phyloP scores from a whole-genome alignment of 306 rosid genomes.

The Fragaria vesca region DNA sequence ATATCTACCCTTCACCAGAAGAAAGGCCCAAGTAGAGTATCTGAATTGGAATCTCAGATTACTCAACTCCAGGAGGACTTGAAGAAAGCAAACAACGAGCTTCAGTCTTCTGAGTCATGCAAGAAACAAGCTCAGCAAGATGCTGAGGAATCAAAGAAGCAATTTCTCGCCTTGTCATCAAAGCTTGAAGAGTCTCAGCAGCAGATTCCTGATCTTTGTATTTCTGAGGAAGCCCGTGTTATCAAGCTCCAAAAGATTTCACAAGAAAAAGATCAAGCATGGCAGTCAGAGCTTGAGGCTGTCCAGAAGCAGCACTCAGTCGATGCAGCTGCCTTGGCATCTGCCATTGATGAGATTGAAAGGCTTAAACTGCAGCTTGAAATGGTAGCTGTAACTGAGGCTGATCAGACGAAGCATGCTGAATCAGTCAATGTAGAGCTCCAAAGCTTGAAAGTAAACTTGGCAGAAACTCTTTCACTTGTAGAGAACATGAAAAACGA shows the following conservation, averaged over 20 bases:
- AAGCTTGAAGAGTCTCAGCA: slow-evolving; percentile 69
- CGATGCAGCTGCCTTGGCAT: slow-evolving; percentile 55
- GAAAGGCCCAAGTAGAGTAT: slow-evolving; percentile 77
- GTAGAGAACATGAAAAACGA: slow-evolving; percentile 61
- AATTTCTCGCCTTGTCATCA: slow-evolving; percentile 48
- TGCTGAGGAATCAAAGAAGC: slow-evolving; percentile 58
- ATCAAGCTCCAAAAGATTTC: slow-evolving; percentile 52
- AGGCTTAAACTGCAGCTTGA: slow-evolving; percentile 70
- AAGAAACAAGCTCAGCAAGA: slow-evolving; percentile 71
- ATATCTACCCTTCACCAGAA: slow-evolving; percentile 42
- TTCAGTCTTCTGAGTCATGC: slow-evolving; percentile 60
- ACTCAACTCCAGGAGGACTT: slow-evolving; percentile 75
- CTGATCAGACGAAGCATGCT: slow-evolving; percentile 38
- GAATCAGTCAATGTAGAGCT: slow-evolving; percentile 57
- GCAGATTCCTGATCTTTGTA: slow-evolving; percentile 56
- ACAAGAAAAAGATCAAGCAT: slow-evolving; percentile 44
- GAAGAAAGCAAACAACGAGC: slow-evolving; percentile 57
- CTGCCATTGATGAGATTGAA: slow-evolving; percentile 63
- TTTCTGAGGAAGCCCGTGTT: slow-evolving; percentile 49
- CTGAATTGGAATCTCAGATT: slow-evolving; percentile 85
- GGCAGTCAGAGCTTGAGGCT: slow-evolving; percentile 53
- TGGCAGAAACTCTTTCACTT: slow-evolving; percentile 61
- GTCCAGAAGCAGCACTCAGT: slow-evolving; percentile 50
- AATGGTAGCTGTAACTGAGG: slow-evolving; percentile 48
- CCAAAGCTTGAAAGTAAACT: slow-evolving; percentile 54